Evolutionary conservation across 805 yeast species (phyloP).

Genomic region (Monosporozyma siamensis): DNA sequence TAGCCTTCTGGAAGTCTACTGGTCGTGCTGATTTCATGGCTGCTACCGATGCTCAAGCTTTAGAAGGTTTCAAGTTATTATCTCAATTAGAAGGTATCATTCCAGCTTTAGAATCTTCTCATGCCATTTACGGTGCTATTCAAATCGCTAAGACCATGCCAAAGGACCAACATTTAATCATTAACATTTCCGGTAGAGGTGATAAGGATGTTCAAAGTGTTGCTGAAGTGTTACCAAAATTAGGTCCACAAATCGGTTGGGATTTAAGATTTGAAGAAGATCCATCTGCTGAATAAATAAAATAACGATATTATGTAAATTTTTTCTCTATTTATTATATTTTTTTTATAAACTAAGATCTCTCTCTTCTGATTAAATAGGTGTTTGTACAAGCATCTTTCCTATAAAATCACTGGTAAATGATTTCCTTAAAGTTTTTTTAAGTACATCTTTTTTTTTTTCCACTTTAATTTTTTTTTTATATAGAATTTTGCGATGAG

Average conservation of each 20-base stretch:
- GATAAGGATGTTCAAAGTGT: slow-evolving; percentile 98
- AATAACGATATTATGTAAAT: not conserved
- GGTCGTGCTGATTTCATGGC: slow-evolving; percentile 89
- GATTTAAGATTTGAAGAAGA: slow-evolving; percentile 73
- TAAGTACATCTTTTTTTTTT: too few species aligned
- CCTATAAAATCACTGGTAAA: too few species aligned
- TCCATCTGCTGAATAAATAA: slow-evolving; percentile 14
- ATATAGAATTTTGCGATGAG: not conserved
- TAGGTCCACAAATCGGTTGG: slow-evolving; percentile 93
- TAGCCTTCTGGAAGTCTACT: slow-evolving; percentile 87
- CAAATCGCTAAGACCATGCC: slow-evolving; percentile 77
- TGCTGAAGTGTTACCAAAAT: slow-evolving; percentile 82
- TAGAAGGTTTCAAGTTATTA: slow-evolving; percentile 78
- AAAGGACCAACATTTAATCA: slow-evolving; percentile 70
- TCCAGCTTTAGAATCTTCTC: slow-evolving; percentile 96
- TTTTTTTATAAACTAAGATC: not conserved
- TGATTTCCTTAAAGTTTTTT: too few species aligned
- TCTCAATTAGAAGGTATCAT: slow-evolving; percentile 96
- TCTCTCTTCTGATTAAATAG: too few species aligned
- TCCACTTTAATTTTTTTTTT: not conserved
- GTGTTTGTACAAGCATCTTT: too few species aligned
- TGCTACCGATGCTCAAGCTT: slow-evolving; percentile 92
- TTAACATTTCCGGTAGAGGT: slow-evolving; percentile 96
- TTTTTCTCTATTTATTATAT: not conserved
- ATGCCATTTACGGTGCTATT: slow-evolving; percentile 87